Evolutionary conservation across 2,329 filamentous ascomycete genomes (phyloP), one percentile per base, ranked within the genome.

Genomic region (Colletotrichum spinosum): DNA sequence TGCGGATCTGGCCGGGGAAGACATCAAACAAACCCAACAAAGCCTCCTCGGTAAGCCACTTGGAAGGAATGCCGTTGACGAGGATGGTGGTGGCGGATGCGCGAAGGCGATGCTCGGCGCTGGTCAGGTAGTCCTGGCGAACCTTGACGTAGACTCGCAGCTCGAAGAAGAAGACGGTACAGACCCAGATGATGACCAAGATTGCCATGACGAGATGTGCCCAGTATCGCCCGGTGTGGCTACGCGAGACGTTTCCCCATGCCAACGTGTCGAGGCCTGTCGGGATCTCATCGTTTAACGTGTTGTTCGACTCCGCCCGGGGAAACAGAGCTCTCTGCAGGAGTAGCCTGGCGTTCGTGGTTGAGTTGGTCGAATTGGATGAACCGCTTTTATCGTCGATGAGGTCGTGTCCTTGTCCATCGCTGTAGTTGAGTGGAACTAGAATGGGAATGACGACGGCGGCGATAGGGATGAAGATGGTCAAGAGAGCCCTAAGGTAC

Each of bases 31-130:
- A 83, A 0, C 91, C 91, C 63, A 89, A 86, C 5, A 99, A 84
- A 0, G 93, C 92, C 49, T 97, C 90, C 53, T 93, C 87, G 2
- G 87, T 93, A 8, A 97, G 87, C 96, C 96, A 99, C 73, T 97
- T 97, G 45, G 86, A 82, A 1, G 96, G 96, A 55, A 99, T 97
- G 10, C 91, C 91, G 69, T 91, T 96, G 56, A 99, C 94, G 6
- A 99, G 84, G 51, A 99, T 95, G 0, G 96, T 99, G 6, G 95
- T 99, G 2, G 96, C 95, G 13, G 95, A 98, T 15, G 96, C 96
- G 50, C 93, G 89, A 15, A 99, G 86, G 17, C 96, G 92, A 78
- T 99, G 96, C 77, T 98, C 93, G 3, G 96, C 95, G 59, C 94
- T 96, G 1, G 96, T 98, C 62, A 99, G 83, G 72, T 97, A 97